Percentiles rank a stretch among this genome's conserved stretches.
Conservation (phyloP, 495 filamentous ascomycete genomes). For the Aspergillus indologenus region DNA sequence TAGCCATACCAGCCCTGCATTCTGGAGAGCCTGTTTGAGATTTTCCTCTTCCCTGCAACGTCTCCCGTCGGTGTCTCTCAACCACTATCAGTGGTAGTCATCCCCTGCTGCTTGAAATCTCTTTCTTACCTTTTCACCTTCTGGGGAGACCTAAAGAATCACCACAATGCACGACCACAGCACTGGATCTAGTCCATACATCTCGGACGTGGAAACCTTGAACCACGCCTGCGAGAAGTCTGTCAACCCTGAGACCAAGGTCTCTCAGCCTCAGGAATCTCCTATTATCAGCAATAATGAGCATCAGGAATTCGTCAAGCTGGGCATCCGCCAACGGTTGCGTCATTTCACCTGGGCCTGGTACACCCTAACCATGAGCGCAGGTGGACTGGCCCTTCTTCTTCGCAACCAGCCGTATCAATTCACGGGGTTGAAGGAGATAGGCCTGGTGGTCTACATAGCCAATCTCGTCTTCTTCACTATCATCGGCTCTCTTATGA, state of each 20-base stretch:
- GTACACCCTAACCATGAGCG: conserved; percentile 68
- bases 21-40: not conserved
- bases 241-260: not conserved
- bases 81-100: not conserved
- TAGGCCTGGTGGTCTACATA: conserved; percentile 60
- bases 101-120: not conserved
- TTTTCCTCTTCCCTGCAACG: not conserved
- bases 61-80: not conserved
- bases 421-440: conserved; percentile 55
- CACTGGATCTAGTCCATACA: not conserved
- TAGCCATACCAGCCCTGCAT: not conserved
- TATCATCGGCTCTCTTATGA: conserved; percentile 49
- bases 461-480: conserved; percentile 60
- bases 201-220: not conserved
- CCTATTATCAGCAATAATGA: not conserved
- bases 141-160: not conserved
- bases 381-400: conserved; percentile 60
- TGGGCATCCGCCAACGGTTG: conserved; percentile 43
- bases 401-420: conserved; percentile 55
- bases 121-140: not conserved
- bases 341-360: conserved; percentile 73
- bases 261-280: not conserved
- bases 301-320: not conserved
- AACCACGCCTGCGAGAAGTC: not conserved
- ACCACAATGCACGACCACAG: not conserved